Evolutionary conservation across 2,329 filamentous ascomycete genomes (phyloP), one percentile per base, ranked within the genome.

Genomic region (Penicillium sp.): DNA sequence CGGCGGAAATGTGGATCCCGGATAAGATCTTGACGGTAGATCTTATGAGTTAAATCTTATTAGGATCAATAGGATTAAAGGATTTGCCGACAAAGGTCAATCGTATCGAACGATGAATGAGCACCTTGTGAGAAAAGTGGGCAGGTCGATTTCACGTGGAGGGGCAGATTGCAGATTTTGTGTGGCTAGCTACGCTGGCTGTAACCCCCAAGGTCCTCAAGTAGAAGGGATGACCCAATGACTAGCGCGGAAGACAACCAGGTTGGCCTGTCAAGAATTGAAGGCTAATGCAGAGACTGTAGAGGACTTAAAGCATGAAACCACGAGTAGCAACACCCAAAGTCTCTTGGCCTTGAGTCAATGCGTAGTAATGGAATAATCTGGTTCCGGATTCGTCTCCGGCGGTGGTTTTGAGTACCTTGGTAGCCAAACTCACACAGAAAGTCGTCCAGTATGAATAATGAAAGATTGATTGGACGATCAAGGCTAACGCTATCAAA

Each of bases 121-220:
- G 59, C 56, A 62, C 59, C 54, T 56, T 58, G 57, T 53, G 56
- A 55, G 55, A 56, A 46, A 45, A 58, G 52, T 40, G 27, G 49
- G 52, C 33, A 35, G 48, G 45, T 35, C 55, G 5, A 37, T 22
- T 27, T 53, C 53, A 54, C 46, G 42, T 48, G 56, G 55, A 61
- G 53, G 51, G 46, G 50, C n/a, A 23, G 40, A 22, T 43, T 31
- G 47, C 14, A 44, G 31, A 49, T 48, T 55, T 45, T 56, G 51
- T 53, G 60, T 53, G 57, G 51, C 47, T 56, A 51, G 45, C 48
- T 57, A 48, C 40, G 40, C 27, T 53, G 56, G 31, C 59, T 35
- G 54, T 54, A 45, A 60, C 60, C 59, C 56, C 57, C 62, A 64
- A 60, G 60, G 62, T 62, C 62, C 62, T 59, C 60, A 54, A 62